phyloP scores from a whole-genome alignment of 805 yeast species.

The Saturnispora halmiae region DNA sequence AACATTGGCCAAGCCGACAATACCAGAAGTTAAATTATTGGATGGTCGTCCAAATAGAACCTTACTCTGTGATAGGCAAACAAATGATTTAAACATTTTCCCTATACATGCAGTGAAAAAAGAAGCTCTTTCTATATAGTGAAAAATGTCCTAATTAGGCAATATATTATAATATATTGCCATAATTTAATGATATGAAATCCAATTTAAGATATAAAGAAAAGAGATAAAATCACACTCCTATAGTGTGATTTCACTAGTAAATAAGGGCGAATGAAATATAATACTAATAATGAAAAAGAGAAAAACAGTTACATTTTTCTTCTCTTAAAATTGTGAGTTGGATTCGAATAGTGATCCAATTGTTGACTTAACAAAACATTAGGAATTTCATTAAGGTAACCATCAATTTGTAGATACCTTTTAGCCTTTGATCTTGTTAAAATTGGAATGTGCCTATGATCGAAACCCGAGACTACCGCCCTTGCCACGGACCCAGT shows the following conservation, averaged over 20 bases:
- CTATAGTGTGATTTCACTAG: too few species aligned
- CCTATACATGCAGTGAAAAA: too few species aligned
- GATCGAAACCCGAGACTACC: not conserved
- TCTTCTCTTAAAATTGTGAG: conserved; percentile 1
- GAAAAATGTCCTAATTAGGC: too few species aligned
- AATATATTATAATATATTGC: too few species aligned
- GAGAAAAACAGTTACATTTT: conserved; percentile 1
- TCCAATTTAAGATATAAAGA: too few species aligned
- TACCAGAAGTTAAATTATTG: conserved; percentile 34
- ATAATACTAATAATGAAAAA: not conserved
- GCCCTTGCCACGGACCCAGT: not conserved
- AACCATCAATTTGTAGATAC: conserved; percentile 6
- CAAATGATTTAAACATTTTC: not conserved
- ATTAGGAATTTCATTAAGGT: conserved; percentile 6
- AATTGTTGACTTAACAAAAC: conserved; percentile 8
- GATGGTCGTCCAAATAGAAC: conserved; percentile 28
- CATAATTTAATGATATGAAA: too few species aligned
- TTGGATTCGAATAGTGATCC: conserved; percentile 1
- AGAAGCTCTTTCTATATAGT: too few species aligned
- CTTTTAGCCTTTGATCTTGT: conserved; percentile 15
- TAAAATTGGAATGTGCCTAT: conserved; percentile 11
- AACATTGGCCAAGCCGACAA: conserved; percentile 59
- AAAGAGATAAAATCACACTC: too few species aligned
- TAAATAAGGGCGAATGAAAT: too few species aligned
- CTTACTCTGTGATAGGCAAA: conserved; percentile 4